Evolutionary conservation across 2,329 filamentous ascomycete genomes (phyloP).

Genomic region (Raffaelea ambrosiae): DNA sequence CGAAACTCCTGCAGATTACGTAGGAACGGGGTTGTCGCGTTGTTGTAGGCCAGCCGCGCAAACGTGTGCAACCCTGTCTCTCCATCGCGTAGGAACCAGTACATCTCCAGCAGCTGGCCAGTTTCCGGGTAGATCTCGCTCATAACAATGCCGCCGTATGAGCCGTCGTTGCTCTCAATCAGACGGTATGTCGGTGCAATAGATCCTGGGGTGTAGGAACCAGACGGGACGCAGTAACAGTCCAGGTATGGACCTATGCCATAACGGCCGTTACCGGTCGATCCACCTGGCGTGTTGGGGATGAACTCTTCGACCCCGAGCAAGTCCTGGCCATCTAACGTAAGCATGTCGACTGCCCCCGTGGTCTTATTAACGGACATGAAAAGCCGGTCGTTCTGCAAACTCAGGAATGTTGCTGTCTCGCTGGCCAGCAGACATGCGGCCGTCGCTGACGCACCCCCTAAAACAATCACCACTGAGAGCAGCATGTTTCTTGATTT

Average conservation of each 20-base stretch:
- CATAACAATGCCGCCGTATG: conserved; percentile 52
- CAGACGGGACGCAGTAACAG: conserved; percentile 52
- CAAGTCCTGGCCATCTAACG: conserved; percentile 17
- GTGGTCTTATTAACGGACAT: conserved; percentile 19
- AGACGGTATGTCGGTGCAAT: conserved; percentile 42
- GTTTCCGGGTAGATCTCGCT: conserved; percentile 49
- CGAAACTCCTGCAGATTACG: conserved; percentile 53
- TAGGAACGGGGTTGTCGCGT: conserved; percentile 44
- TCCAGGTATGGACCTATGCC: conserved; percentile 46
- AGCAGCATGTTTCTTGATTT: no score
- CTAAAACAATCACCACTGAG: no score
- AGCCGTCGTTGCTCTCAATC: conserved; percentile 41
- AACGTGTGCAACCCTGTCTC: conserved; percentile 24
- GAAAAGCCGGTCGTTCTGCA: conserved; percentile 19
- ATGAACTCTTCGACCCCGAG: background rate
- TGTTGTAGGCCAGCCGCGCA: conserved; percentile 50
- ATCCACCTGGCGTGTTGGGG: background rate
- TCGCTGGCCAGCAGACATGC: conserved; percentile 17
- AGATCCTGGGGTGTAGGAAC: conserved; percentile 50
- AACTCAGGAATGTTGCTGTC: conserved; percentile 14
- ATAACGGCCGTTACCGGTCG: background rate
- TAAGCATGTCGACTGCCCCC: conserved; percentile 17
- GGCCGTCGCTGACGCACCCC: no score
- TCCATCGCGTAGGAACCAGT: conserved; percentile 54
- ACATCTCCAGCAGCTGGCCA: conserved; percentile 52